Evolutionary conservation across 2,329 filamentous ascomycete genomes (phyloP).

Genomic region (Colletotrichum phormii): DNA sequence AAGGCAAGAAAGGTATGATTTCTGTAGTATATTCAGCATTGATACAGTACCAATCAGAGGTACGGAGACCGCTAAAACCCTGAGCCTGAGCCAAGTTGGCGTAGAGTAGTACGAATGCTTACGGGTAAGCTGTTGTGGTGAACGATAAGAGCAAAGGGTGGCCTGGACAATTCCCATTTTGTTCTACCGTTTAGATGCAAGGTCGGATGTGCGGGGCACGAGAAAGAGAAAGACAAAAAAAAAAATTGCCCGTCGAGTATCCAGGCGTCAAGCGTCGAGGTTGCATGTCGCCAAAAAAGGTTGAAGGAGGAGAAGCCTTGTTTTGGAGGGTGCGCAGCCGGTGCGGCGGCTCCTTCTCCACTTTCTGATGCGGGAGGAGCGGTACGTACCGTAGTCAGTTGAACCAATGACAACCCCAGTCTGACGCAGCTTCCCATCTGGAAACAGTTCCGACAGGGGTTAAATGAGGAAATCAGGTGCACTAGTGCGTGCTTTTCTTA

Average conservation of each 20-base stretch:
- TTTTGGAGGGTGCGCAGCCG: slow-evolving; percentile 17
- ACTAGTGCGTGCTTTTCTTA: not conserved
- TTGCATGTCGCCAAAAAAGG: not conserved
- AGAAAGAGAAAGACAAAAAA: not conserved
- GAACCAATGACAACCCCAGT: not conserved
- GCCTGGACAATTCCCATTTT: not conserved
- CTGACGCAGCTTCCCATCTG: not conserved
- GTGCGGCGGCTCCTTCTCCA: slow-evolving; percentile 10
- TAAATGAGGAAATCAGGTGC: not conserved
- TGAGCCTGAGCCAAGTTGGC: no score
- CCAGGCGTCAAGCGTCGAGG: not conserved
- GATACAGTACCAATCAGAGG: not conserved
- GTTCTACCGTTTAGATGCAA: not conserved
- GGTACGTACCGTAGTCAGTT: not conserved
- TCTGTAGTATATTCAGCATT: not conserved
- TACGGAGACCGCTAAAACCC: no score
- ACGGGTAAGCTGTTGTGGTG: no score
- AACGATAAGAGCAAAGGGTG: not conserved
- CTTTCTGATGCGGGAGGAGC: not conserved
- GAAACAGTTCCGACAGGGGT: not conserved
- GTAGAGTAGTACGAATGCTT: no score
- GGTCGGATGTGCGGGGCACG: not conserved
- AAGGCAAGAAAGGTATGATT: not conserved
- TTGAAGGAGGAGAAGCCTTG: slow-evolving; percentile 7
- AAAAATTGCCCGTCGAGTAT: not conserved